phyloP scores from a whole-genome alignment of 2,329 filamentous ascomycete species.

The Nannizzia gypsea region DNA sequence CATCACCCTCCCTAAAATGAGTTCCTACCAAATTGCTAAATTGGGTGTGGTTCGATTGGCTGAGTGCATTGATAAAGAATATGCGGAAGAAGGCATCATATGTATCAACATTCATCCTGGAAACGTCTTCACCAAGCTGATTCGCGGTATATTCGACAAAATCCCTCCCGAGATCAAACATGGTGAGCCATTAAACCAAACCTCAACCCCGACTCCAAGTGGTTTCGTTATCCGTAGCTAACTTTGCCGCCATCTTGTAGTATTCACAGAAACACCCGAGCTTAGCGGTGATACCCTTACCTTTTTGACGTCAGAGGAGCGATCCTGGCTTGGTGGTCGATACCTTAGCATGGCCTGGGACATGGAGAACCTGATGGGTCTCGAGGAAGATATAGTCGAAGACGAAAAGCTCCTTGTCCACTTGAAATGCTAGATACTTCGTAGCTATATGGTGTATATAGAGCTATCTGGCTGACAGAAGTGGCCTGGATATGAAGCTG shows the following conservation, averaged over 20 bases:
- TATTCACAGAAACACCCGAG: constrained; percentile 28
- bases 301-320: constrained; percentile 17
- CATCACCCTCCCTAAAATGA: constrained; percentile 25
- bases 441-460: background rate
- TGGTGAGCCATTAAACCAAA: background rate
- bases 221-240: background rate
- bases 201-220: background rate
- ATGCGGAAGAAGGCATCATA: constrained; percentile 33
- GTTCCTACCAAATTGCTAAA: constrained; percentile 40
- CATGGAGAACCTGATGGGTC: constrained; percentile 16
- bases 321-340: constrained; percentile 20
- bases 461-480: no score
- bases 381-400: constrained; percentile 16
- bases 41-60: constrained; percentile 40
- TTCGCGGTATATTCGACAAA: constrained; percentile 21
- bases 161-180: constrained; percentile 1
- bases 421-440: background rate
- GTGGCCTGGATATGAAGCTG: no score
- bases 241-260: background rate
- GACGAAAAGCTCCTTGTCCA: constrained; percentile 28
- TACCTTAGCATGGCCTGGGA: constrained; percentile 19
- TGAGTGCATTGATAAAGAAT: constrained; percentile 40
- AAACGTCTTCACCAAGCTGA: constrained; percentile 30
- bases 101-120: constrained; percentile 34
- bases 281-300: constrained; percentile 35